These are phyloP conservation scores for Rhizopogon roseolus DNA, from an alignment of 768 basidiomycete species.

Conservation along the genomic window DNA sequence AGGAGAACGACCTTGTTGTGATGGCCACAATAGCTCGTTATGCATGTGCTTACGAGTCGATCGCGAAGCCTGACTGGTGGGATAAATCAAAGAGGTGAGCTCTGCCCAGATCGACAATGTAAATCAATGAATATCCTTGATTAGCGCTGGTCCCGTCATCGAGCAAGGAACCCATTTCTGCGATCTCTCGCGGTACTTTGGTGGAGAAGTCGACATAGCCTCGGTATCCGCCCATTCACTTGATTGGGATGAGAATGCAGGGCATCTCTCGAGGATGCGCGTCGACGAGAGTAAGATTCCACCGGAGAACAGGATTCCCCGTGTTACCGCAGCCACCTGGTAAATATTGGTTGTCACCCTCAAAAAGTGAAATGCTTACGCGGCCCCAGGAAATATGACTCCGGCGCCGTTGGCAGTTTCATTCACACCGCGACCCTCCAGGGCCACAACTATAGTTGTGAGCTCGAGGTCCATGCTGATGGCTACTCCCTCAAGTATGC, in stretches of 20 bases:
- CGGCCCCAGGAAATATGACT: conserved; percentile 80
- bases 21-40: conserved; percentile 97
- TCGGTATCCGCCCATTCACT: conserved; percentile 81
- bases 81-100: conserved; percentile 77
- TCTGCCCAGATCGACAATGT: neutral
- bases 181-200: conserved; percentile 95
- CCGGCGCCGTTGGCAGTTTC: conserved; percentile 89
- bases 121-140: neutral
- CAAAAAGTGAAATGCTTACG: neutral
- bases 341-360: conserved; percentile 20
- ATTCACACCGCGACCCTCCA: conserved; percentile 90
- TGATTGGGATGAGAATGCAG: conserved; percentile 90
- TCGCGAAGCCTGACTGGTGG: conserved; percentile 89
- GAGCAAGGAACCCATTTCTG: conserved; percentile 98
- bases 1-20: conserved; percentile 90
- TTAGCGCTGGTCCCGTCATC: conserved; percentile 70
- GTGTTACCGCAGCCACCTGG: conserved; percentile 92
- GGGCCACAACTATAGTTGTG: conserved; percentile 90
- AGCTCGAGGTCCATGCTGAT: conserved; percentile 91
- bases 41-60: conserved; percentile 80
- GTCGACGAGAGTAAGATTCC: conserved; percentile 84
- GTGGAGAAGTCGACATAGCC: conserved; percentile 87
- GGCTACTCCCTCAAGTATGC: conserved; percentile 81
- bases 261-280: conserved; percentile 71
- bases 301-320: conserved; percentile 87